Conservation (phyloP, 768 basidiomycete species). For the Tylopilus plumbeoviolaceoides region DNA sequence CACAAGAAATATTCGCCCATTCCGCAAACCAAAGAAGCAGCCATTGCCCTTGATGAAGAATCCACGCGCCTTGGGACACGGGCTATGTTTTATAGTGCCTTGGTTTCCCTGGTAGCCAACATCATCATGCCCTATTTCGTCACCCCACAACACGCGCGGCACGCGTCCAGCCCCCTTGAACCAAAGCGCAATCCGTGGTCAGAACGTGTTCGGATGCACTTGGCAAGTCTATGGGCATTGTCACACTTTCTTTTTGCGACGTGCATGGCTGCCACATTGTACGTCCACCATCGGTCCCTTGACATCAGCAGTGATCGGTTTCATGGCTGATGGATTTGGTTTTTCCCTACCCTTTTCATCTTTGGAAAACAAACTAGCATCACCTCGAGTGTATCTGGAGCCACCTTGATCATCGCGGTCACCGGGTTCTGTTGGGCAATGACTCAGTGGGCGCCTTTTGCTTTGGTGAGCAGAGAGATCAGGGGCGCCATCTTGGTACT, state of each 20-base stretch:
- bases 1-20: conserved; percentile 51
- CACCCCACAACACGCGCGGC: conserved; percentile 15
- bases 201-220: conserved; percentile 50
- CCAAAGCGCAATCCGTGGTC: conserved; percentile 27
- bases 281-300: conserved; percentile 32
- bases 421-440: conserved; percentile 94
- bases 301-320: conserved; percentile 12
- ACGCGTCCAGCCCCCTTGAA: conserved; percentile 14
- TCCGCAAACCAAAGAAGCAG: conserved; percentile 28
- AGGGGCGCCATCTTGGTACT: neutral
- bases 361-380: conserved; percentile 44
- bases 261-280: conserved; percentile 86
- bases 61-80: conserved; percentile 81
- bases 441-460: conserved; percentile 90
- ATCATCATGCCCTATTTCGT: conserved; percentile 69
- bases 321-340: conserved; percentile 8
- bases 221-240: conserved; percentile 73
- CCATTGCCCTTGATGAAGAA: conserved; percentile 49
- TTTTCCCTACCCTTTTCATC: conserved; percentile 2
- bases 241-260: conserved; percentile 69
- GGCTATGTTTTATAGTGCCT: conserved; percentile 74
- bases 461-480: conserved; percentile 52
- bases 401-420: conserved; percentile 70
- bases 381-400: conserved; percentile 61
- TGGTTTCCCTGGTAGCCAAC: conserved; percentile 65